Evolutionary conservation across 1,284 basidiomycete genomes (phyloP).

Genomic region (Cryptococcus hybrid): DNA sequence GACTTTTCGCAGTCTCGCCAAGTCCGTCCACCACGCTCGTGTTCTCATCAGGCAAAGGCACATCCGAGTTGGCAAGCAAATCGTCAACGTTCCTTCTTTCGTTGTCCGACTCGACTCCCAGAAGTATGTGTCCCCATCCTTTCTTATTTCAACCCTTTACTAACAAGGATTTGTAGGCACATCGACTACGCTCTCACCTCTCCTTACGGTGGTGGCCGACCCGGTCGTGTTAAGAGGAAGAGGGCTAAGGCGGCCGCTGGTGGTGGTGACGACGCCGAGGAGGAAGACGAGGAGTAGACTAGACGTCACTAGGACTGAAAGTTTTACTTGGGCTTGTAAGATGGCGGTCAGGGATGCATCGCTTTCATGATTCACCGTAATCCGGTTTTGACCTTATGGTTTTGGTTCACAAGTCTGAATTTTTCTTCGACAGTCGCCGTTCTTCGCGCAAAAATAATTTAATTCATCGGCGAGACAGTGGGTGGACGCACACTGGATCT

Average conservation of each 20-base stretch:
- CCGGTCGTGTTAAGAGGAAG: slow-evolving; percentile 99
- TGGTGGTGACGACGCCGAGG: slow-evolving; percentile 86
- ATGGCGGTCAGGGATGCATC: slow-evolving; percentile 17
- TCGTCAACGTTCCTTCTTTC: slow-evolving; percentile 99
- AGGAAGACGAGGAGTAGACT: slow-evolving; percentile 67
- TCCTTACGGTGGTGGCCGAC: slow-evolving; percentile 94
- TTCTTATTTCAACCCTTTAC: neutral
- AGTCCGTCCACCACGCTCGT: slow-evolving; percentile 98
- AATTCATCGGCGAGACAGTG: too few relatives aligned
- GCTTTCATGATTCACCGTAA: slow-evolving; percentile 4
- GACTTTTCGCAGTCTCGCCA: slow-evolving; percentile 69
- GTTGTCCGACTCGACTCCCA: slow-evolving; percentile 96
- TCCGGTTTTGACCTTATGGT: neutral
- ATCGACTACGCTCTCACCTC: slow-evolving; percentile 98
- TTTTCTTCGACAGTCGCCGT: too few relatives aligned
- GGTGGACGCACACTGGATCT: too few relatives aligned
- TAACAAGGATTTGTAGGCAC: slow-evolving; percentile 56
- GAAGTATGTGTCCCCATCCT: slow-evolving; percentile 54
- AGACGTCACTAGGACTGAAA: neutral
- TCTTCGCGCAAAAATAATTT: too few relatives aligned
- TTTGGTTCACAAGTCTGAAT: too few relatives aligned
- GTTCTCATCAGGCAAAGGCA: slow-evolving; percentile 92
- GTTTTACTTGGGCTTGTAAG: slow-evolving; percentile 7
- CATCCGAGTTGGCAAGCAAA: slow-evolving; percentile 92
- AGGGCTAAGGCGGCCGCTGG: slow-evolving; percentile 89